A percentile compares a stretch with the other conserved stretches of the same genome.
These are phyloP conservation scores for Aphanomyces euteiches DNA, from an alignment of 352 stramenopile species.

Conservation along the genomic window DNA sequence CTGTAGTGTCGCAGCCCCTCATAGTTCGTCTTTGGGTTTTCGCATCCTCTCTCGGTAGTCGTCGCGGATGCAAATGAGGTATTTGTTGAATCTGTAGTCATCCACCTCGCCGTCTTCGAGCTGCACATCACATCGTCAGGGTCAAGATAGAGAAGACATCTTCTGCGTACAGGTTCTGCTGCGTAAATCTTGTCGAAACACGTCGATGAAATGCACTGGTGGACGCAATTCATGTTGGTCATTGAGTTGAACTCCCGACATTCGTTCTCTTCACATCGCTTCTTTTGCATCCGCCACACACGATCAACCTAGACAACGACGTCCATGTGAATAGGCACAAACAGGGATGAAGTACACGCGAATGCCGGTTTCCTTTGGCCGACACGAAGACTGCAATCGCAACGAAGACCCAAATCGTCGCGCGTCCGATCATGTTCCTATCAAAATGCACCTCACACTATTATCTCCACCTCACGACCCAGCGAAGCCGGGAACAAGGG, in stretches of 20 bases:
- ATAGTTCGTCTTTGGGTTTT: conserved; percentile 15
- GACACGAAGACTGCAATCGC: neutral
- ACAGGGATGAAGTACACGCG: conserved; percentile 2
- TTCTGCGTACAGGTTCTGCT: conserved; percentile 9
- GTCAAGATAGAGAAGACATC: neutral
- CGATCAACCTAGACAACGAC: conserved; percentile 24
- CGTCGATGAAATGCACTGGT: conserved; percentile 13
- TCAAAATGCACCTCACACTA: too few relatives aligned
- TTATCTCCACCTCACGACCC: too few relatives aligned
- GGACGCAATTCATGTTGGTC: conserved; percentile 29
- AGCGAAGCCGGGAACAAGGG: too few relatives aligned
- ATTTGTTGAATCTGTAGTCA: conserved; percentile 18
- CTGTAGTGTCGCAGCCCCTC: neutral
- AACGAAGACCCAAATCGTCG: neutral
- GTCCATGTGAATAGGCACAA: neutral
- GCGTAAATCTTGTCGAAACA: conserved; percentile 25
- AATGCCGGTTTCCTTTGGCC: conserved; percentile 22
- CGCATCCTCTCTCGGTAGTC: conserved; percentile 4
- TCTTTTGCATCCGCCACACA: conserved; percentile 29
- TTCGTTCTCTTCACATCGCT: conserved; percentile 6
- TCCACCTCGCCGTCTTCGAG: conserved; percentile 29
- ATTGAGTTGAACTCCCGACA: conserved; percentile 7
- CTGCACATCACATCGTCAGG: neutral
- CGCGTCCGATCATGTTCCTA: too few relatives aligned
- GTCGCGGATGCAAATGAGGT: conserved; percentile 18